Evolutionary conservation across 2,329 filamentous ascomycete species (phyloP).

Genomic region (Ophiostoma ulmi): DNA sequence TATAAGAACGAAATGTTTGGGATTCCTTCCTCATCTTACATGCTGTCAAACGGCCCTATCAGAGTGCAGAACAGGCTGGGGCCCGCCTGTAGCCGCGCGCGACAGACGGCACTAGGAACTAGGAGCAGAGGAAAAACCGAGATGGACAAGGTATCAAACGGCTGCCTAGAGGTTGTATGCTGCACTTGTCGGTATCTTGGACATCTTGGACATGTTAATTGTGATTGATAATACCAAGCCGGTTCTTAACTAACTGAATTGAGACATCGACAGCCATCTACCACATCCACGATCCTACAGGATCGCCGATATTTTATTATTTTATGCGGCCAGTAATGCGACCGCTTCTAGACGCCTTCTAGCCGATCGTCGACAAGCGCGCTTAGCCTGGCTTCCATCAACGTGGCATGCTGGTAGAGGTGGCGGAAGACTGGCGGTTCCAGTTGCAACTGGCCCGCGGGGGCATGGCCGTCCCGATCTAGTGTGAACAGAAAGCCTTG

Average conservation of each 20-base stretch:
- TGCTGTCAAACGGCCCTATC: conserved; percentile 3
- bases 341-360: not conserved
- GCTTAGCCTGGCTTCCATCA: not conserved
- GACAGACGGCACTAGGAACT: conserved; percentile 6
- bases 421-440: not conserved
- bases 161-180: not conserved
- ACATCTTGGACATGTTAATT: not conserved
- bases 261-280: not conserved
- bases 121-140: not conserved
- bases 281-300: not conserved
- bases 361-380: not conserved
- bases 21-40: not conserved
- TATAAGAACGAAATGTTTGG: not conserved
- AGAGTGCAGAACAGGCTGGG: conserved; percentile 5
- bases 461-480: too few relatives aligned
- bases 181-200: too few relatives aligned
- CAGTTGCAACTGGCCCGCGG: not conserved
- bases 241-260: not conserved
- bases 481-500: too few relatives aligned
- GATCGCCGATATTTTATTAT: not conserved
- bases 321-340: not conserved
- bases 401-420: not conserved
- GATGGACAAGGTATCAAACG: not conserved
- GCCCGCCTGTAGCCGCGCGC: conserved; percentile 18
- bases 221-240: not conserved